These are phyloP conservation scores for Vitis hybrid DNA, from an alignment of 177 flowering plant species.

Conservation along the genomic window DNA sequence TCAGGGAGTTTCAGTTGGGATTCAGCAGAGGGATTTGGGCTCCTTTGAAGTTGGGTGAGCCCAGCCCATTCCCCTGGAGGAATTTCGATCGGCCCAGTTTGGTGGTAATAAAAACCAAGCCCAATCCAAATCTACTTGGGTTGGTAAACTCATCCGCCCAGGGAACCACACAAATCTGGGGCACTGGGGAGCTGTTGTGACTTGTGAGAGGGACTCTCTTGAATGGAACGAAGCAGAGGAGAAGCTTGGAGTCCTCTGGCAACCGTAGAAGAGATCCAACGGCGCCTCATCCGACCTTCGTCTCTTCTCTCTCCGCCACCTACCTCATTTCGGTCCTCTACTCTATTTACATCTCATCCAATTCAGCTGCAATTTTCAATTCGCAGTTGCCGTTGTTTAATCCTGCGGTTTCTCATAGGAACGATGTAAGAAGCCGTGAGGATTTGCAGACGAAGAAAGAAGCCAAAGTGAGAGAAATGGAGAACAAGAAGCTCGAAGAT, in stretches of 20 bases:
- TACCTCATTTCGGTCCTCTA: constrained; percentile 9
- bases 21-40: too few species aligned
- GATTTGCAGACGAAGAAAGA: background rate
- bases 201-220: too few species aligned
- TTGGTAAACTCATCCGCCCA: too few species aligned
- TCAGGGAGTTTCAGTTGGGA: too few species aligned
- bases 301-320: constrained; percentile 6
- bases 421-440: constrained; percentile 1
- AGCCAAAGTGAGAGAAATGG: background rate
- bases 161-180: too few species aligned
- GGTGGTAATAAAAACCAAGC: too few species aligned
- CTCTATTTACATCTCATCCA: background rate
- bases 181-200: too few species aligned
- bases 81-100: too few species aligned
- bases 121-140: too few species aligned
- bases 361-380: background rate
- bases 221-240: constrained; percentile 7
- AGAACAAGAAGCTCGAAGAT: constrained; percentile 28
- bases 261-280: constrained; percentile 26
- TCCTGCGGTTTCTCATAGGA: background rate
- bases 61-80: too few species aligned
- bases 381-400: background rate
- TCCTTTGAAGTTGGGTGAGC: too few species aligned
- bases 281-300: constrained; percentile 35
- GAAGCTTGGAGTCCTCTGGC: constrained; percentile 20